Evolutionary conservation across 345 rosid species (phyloP), one percentile per base, ranked within the genome.

Genomic region (Populus euphratica): DNA sequence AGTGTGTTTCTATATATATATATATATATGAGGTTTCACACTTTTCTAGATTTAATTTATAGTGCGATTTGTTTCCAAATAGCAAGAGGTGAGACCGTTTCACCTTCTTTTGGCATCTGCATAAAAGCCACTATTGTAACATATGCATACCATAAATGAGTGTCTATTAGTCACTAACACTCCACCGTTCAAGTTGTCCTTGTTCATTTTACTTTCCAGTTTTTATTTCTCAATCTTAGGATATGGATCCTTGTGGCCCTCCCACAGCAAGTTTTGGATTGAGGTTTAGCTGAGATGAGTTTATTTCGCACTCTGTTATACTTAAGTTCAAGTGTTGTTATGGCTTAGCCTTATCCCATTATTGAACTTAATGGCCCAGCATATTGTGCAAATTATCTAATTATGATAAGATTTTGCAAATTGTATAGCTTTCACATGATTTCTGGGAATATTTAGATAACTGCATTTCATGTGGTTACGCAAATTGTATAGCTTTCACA

Each of bases 381-480:
- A 56, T 52, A 62, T 70, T 70, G 6, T 56, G 70, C 59, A 31
- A 21, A 25, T 69, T 44, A 44, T 70, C n/a, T 70, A 44, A 14
- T 21, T 50, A 44, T 31, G 47, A 73, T 33, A 65, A 64, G 41
- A 36, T 59, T 11, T 36, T 50, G 38, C 69, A 62, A 31, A 44
- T 20, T 63, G 17, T 12, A 72, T 11, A 21, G 31, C 54, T 75
- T 77, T 65, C 73, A 23, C 6, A 6, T 50, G 20, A 39, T 66
- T 41, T 18, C 1, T 31, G 44, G 10, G n/a, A 43, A 39, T 47
- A 54, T 67, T 50, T 31, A 16, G 63, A 62, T 69, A 61, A 64
- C 72, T 77, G 21, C 49, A 75, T 54, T 80, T 83, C 50, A 78
- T 72, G 72, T 5, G 69, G 54, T 68, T 81, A n/a, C 16, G 49